phyloP scores from a whole-genome alignment of 1,284 basidiomycete species.

The Neonothopanus nambi region DNA sequence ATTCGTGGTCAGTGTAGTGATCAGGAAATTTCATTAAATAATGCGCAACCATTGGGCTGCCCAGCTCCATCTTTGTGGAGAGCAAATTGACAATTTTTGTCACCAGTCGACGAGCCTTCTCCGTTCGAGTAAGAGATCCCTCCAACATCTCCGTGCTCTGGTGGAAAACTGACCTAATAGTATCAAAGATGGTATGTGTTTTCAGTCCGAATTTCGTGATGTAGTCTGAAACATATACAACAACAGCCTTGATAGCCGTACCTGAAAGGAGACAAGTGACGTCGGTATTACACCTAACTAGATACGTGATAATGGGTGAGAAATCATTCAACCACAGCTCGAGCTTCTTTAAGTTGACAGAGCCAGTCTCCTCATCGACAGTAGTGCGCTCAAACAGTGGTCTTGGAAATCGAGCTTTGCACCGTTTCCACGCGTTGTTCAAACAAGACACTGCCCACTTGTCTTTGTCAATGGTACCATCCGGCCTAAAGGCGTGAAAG shows the following conservation, averaged over 20 bases:
- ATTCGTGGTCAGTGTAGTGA: conserved; percentile 30
- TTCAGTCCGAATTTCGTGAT: too few species aligned
- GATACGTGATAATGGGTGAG: conserved; percentile 29
- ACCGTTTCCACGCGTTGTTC: conserved; percentile 24
- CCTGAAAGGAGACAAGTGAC: too few species aligned
- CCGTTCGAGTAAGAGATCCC: conserved; percentile 6
- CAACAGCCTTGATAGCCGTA: too few species aligned
- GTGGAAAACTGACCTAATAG: too few species aligned
- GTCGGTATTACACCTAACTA: too few species aligned
- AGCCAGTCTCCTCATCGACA: conserved; percentile 28
- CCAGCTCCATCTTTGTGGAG: conserved; percentile 30
- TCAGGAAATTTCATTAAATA: conserved; percentile 31
- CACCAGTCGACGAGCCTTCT: conserved; percentile 28
- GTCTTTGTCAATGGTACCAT: not conserved
- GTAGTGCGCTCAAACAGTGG: conserved; percentile 15
- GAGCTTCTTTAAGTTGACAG: conserved; percentile 31
- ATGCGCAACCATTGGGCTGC: conserved; percentile 28
- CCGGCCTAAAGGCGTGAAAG: not conserved
- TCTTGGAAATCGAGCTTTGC: conserved; percentile 30
- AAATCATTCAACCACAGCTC: conserved; percentile 37
- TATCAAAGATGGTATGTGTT: too few species aligned
- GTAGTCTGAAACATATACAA: too few species aligned
- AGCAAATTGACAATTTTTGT: conserved; percentile 31
- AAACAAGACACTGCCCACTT: conserved; percentile 2
- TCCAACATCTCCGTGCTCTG: conserved; percentile 22